Evolutionary conservation across 441 rosid genomes (phyloP).

Genomic region (Brassica balearica): DNA sequence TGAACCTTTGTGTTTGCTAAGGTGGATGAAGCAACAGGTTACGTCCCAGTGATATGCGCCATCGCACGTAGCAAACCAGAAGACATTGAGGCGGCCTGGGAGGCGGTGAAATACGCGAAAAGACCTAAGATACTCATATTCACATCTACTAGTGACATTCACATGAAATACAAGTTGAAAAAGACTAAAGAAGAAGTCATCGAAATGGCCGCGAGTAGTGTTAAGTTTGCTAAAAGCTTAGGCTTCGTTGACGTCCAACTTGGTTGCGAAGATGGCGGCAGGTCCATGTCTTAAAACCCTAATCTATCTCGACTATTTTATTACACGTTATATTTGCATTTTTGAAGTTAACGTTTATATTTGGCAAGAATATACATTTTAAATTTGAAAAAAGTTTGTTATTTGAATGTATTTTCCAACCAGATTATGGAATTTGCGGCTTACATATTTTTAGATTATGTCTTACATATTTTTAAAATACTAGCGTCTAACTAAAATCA

Average conservation of each 20-base stretch:
- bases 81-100: constrained; percentile 34
- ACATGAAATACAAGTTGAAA: constrained; percentile 40
- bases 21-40: constrained; percentile 41
- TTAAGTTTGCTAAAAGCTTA: constrained; percentile 30
- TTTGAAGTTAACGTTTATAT: not conserved
- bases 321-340: not conserved
- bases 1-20: not conserved
- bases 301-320: not conserved
- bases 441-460: not conserved
- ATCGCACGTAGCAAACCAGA: constrained; percentile 24
- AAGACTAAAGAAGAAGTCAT: constrained; percentile 41
- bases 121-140: constrained; percentile 34
- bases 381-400: not conserved
- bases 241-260: constrained; percentile 33
- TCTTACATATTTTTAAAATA: not conserved
- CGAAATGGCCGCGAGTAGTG: constrained; percentile 32
- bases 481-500: not conserved
- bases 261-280: constrained; percentile 42
- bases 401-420: not conserved
- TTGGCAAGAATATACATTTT: not conserved
- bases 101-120: constrained; percentile 39
- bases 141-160: constrained; percentile 42
- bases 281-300: constrained; percentile 20
- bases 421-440: not conserved
- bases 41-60: constrained; percentile 36